phyloP scores from a whole-genome alignment of 1,284 basidiomycete genomes.

The Sporisorium iseilematis-ciliati region DNA sequence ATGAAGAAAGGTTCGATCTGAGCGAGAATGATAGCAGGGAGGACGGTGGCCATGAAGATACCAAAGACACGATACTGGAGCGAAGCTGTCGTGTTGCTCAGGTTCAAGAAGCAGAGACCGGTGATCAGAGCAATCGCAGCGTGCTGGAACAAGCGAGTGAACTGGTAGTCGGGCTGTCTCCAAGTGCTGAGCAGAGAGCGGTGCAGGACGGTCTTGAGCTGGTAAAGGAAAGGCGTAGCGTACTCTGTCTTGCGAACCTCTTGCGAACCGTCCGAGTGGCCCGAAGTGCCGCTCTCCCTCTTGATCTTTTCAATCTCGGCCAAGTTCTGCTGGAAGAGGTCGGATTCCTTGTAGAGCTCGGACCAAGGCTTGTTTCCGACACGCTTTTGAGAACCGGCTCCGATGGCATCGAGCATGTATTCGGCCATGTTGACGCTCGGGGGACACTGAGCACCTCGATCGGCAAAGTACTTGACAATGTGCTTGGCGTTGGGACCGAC shows the following conservation, averaged over 20 bases:
- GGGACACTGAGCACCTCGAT: slow-evolving; percentile 69
- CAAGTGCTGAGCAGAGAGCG: slow-evolving; percentile 75
- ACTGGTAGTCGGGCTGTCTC: slow-evolving; percentile 72
- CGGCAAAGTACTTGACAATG: slow-evolving; percentile 46
- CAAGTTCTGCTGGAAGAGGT: slow-evolving; percentile 28
- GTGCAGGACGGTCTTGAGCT: slow-evolving; percentile 33
- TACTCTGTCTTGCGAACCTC: slow-evolving; percentile 26
- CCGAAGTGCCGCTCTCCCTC: slow-evolving; percentile 20
- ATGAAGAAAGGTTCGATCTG: slow-evolving; percentile 46
- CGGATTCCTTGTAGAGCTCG: slow-evolving; percentile 72
- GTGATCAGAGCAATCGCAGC: slow-evolving; percentile 41
- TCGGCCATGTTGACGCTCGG: slow-evolving; percentile 72
- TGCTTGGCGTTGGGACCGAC: slow-evolving; percentile 34
- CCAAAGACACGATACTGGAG: slow-evolving; percentile 40
- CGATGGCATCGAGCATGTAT: slow-evolving; percentile 71
- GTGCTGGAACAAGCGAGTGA: slow-evolving; percentile 46
- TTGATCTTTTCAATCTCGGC: slow-evolving; percentile 34
- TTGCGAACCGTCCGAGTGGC: not conserved
- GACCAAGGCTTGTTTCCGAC: slow-evolving; percentile 75
- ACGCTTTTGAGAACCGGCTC: slow-evolving; percentile 65
- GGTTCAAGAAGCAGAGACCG: slow-evolving; percentile 43
- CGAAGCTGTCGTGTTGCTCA: slow-evolving; percentile 21
- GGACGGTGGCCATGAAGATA: slow-evolving; percentile 43
- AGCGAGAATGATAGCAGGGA: slow-evolving; percentile 40
- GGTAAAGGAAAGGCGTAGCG: slow-evolving; percentile 50